A percentile compares a stretch with the other conserved stretches of the same genome.
Conservation (phyloP, 2,329 filamentous ascomycete genomes). For the Ampelomyces quisqualis region DNA sequence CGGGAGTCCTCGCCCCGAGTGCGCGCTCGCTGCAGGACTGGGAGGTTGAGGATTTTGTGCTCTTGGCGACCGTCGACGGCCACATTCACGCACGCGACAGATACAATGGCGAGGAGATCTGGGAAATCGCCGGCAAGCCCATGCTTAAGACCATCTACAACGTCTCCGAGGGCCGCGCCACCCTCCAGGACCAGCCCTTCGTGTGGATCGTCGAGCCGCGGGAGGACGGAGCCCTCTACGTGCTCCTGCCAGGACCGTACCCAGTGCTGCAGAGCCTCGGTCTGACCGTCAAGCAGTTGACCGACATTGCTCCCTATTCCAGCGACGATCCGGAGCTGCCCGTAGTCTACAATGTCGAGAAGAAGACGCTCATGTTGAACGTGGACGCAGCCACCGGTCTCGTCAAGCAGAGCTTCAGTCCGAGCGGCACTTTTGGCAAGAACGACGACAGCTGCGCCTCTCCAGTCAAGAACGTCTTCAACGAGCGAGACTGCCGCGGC, state of each 20-base stretch:
- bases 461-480: constrained; percentile 57
- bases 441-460: constrained; percentile 72
- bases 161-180: constrained; percentile 45
- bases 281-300: constrained; percentile 79
- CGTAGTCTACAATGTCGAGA: constrained; percentile 86
- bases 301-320: constrained; percentile 78
- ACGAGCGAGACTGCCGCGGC: constrained; percentile 69
- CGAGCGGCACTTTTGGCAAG: constrained; percentile 64
- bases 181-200: constrained; percentile 71
- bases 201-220: constrained; percentile 95
- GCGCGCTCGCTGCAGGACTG: constrained; percentile 98
- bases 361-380: constrained; percentile 85
- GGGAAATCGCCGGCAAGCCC: constrained; percentile 82
- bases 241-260: constrained; percentile 71
- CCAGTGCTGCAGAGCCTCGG: constrained; percentile 64
- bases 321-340: constrained; percentile 64
- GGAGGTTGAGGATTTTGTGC: constrained; percentile 99
- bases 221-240: constrained; percentile 80
- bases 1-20: constrained; percentile 58
- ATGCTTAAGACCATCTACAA: constrained; percentile 89
- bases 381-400: constrained; percentile 83
- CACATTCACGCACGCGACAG: constrained; percentile 89
- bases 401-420: constrained; percentile 81
- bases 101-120: constrained; percentile 78
- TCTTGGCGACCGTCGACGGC: constrained; percentile 99